Evolutionary conservation across 306 rosid species (phyloP).

Genomic region (Gillenia trifoliata): DNA sequence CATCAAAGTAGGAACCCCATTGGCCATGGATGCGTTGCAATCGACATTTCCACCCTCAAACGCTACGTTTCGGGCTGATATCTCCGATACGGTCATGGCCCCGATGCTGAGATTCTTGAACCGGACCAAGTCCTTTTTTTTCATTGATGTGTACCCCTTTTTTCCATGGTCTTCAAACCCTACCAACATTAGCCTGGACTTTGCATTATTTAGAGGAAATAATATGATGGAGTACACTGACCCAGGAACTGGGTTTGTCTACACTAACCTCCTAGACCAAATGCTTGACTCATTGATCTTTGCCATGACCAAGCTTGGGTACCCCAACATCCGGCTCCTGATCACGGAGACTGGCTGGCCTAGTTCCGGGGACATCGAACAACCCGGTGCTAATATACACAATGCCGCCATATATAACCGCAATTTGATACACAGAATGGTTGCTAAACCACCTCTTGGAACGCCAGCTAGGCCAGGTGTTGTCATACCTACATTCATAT

Average conservation of each 20-base stretch:
- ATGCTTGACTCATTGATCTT: slow-evolving; percentile 74
- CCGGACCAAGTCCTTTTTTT: slow-evolving; percentile 60
- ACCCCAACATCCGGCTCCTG: slow-evolving; percentile 38
- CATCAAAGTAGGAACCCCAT: slow-evolving; percentile 67
- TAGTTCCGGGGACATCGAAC: slow-evolving; percentile 37
- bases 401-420: slow-evolving; percentile 72
- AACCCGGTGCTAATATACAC: slow-evolving; percentile 46
- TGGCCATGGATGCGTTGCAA: slow-evolving; percentile 68
- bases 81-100: slow-evolving; percentile 33
- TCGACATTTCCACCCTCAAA: slow-evolving; percentile 64
- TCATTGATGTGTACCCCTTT: slow-evolving; percentile 70
- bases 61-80: slow-evolving; percentile 37
- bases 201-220: slow-evolving; percentile 42
- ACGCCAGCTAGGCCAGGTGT: slow-evolving; percentile 66
- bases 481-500: slow-evolving; percentile 60
- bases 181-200: slow-evolving; percentile 46
- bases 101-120: slow-evolving; percentile 63
- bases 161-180: slow-evolving; percentile 67
- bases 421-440: slow-evolving; percentile 47
- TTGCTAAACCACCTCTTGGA: slow-evolving; percentile 47
- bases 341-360: slow-evolving; percentile 92
- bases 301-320: slow-evolving; percentile 75
- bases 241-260: slow-evolving; percentile 39
- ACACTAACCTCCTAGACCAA: slow-evolving; percentile 74
- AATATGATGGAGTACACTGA: slow-evolving; percentile 22